A percentile compares a stretch with the other conserved stretches of the same genome.
Conservation (phyloP, 2,329 filamentous ascomycete species). For the Aureobasidium sp. region DNA sequence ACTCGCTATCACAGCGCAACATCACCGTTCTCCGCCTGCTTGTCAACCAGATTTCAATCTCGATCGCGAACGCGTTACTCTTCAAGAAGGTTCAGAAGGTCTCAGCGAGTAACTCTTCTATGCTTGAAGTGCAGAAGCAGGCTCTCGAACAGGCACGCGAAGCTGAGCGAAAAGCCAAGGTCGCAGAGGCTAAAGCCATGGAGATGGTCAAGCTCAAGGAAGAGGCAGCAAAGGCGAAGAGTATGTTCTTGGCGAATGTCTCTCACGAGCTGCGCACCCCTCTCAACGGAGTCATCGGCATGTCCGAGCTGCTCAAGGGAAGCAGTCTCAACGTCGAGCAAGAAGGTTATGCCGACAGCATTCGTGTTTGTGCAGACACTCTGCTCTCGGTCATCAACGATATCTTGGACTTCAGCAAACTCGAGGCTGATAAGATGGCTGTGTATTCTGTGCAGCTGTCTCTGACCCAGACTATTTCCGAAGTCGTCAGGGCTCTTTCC, state of each 20-base stretch:
- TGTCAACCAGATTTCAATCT: conserved; percentile 66
- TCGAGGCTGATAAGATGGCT: conserved; percentile 46
- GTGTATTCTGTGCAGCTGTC: conserved; percentile 52
- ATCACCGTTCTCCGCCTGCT: conserved; percentile 51
- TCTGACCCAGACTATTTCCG: conserved; percentile 50
- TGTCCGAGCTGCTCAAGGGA: conserved; percentile 53
- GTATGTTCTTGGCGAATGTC: conserved; percentile 57
- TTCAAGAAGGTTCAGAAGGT: conserved; percentile 66
- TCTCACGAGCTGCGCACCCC: conserved; percentile 51
- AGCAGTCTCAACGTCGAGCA: conserved; percentile 49
- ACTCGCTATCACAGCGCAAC: conserved; percentile 65
- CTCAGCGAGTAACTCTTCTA: conserved; percentile 66
- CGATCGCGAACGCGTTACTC: conserved; percentile 53
- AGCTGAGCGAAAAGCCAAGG: conserved; percentile 67
- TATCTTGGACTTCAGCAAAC: conserved; percentile 43
- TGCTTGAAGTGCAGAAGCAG: conserved; percentile 68
- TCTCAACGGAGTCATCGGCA: conserved; percentile 46
- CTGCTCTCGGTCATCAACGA: conserved; percentile 45
- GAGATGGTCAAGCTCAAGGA: conserved; percentile 74
- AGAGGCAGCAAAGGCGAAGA: conserved; percentile 74
- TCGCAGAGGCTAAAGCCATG: conserved; percentile 66
- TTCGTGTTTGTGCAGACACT: conserved; percentile 53
- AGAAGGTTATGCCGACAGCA: conserved; percentile 54
- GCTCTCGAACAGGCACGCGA: conserved; percentile 63
- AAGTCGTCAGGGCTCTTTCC: conserved; percentile 54